These are phyloP conservation scores for Solanum piurae DNA, from an alignment of 257 asterid genomes.

Conservation along the genomic window DNA sequence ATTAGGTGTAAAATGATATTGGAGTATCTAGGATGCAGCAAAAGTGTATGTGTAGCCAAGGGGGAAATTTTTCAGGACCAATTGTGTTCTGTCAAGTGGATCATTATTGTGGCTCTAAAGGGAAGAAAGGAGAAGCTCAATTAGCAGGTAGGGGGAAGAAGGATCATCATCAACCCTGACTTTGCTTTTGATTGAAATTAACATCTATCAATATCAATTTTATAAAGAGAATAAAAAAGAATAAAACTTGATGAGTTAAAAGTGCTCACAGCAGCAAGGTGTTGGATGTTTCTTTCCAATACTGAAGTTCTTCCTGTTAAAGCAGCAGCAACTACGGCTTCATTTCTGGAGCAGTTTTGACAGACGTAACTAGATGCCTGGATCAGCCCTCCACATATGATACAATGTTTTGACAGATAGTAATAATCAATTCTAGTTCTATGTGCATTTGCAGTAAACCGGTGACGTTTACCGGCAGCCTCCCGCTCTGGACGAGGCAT, in stretches of 20 bases:
- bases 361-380: conserved; percentile 62
- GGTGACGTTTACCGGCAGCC: conserved; percentile 42
- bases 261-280: conserved; percentile 80
- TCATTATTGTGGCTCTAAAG: background rate
- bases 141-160: background rate
- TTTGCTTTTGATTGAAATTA: background rate
- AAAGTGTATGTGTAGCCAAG: background rate
- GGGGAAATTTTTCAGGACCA: background rate
- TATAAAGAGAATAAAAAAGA: background rate
- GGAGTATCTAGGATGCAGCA: background rate
- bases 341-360: conserved; percentile 44
- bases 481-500: conserved; percentile 81
- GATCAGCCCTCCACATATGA: conserved; percentile 68
- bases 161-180: background rate
- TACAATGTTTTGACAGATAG: conserved; percentile 70
- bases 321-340: conserved; percentile 49
- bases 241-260: background rate
- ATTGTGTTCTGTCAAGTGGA: background rate
- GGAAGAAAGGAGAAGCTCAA: background rate
- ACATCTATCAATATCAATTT: background rate
- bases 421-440: conserved; percentile 74
- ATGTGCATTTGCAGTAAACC: conserved; percentile 30
- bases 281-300: conserved; percentile 71
- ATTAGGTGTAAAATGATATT: background rate
- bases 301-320: conserved; percentile 73